Percentiles rank a stretch among this genome's conserved stretches.
phyloP scores from a whole-genome alignment of 129 eudicot genomes.

The Lactuca saligna region DNA sequence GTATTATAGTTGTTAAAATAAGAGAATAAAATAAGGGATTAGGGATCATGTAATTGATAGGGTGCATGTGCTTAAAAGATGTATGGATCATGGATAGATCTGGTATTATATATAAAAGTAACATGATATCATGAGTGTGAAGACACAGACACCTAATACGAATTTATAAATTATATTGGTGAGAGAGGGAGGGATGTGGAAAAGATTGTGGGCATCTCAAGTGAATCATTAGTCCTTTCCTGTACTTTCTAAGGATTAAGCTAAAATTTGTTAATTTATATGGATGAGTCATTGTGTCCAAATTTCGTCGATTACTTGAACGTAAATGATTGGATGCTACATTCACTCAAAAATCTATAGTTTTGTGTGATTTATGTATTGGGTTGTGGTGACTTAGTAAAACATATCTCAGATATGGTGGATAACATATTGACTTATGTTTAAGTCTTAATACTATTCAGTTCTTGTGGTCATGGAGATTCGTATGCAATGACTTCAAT shows the following conservation, averaged over 20 bases:
- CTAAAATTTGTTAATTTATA: no score
- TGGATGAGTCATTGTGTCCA: neutral
- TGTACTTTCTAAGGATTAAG: neutral
- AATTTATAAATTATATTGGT: slow-evolving; percentile 10
- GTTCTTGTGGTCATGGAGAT: no score
- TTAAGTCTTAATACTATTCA: no score
- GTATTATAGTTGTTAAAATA: slow-evolving; percentile 19
- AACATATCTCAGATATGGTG: no score
- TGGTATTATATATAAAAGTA: slow-evolving; percentile 37
- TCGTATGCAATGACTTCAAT: no score
- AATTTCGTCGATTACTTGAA: no score
- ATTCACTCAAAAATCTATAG: no score
- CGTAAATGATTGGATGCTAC: no score
- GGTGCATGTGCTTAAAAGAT: slow-evolving; percentile 46
- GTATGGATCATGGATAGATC: slow-evolving; percentile 39
- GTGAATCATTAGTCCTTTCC: slow-evolving; percentile 25
- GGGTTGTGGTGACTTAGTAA: no score
- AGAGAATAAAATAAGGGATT: slow-evolving; percentile 27
- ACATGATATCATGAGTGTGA: slow-evolving; percentile 33
- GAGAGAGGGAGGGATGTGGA: slow-evolving; percentile 20
- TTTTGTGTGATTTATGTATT: no score
- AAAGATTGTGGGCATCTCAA: slow-evolving; percentile 26
- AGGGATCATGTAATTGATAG: slow-evolving; percentile 33
- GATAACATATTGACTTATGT: no score
- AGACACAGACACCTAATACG: slow-evolving; percentile 35